These are phyloP conservation scores for Naganishia vishniacii DNA, from an alignment of 768 basidiomycete genomes.

Conservation along the genomic window DNA sequence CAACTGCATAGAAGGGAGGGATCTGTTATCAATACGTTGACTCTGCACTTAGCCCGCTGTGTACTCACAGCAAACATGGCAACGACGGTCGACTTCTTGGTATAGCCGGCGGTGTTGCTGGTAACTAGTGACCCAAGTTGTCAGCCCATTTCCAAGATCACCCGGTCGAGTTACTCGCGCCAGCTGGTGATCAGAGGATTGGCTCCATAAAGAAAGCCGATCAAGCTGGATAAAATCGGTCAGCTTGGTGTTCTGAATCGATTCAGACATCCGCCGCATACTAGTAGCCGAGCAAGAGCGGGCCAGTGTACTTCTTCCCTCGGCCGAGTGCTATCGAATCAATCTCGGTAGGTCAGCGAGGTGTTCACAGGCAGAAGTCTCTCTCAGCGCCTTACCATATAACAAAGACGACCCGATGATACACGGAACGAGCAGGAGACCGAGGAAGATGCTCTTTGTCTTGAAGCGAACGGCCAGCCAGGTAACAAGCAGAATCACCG, in stretches of 20 bases:
- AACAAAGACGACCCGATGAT: slow-evolving; percentile 39
- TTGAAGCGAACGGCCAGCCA: slow-evolving; percentile 36
- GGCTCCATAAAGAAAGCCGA: slow-evolving; percentile 45
- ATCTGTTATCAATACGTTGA: too few relatives aligned
- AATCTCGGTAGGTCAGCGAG: neutral
- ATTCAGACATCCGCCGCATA: neutral
- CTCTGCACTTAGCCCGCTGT: neutral
- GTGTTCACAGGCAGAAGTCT: slow-evolving; percentile 2
- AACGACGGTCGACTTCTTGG: slow-evolving; percentile 49
- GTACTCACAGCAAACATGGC: slow-evolving; percentile 50
- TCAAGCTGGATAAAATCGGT: slow-evolving; percentile 22
- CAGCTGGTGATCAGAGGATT: slow-evolving; percentile 31
- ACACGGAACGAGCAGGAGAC: slow-evolving; percentile 32
- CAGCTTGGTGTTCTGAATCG: neutral
- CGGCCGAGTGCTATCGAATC: slow-evolving; percentile 17
- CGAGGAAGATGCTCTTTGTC: slow-evolving; percentile 35
- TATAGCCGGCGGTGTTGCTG: slow-evolving; percentile 38
- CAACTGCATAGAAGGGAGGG: neutral
- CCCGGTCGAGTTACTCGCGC: slow-evolving; percentile 8
- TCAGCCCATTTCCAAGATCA: neutral
- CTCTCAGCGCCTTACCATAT: slow-evolving; percentile 39
- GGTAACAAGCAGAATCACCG: slow-evolving; percentile 34
- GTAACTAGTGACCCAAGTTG: neutral
- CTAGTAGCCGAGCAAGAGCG: slow-evolving; percentile 43
- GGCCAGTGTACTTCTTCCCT: slow-evolving; percentile 28